phyloP scores from a whole-genome alignment of 1,284 basidiomycete species.

The Apiotrichum brassicae region DNA sequence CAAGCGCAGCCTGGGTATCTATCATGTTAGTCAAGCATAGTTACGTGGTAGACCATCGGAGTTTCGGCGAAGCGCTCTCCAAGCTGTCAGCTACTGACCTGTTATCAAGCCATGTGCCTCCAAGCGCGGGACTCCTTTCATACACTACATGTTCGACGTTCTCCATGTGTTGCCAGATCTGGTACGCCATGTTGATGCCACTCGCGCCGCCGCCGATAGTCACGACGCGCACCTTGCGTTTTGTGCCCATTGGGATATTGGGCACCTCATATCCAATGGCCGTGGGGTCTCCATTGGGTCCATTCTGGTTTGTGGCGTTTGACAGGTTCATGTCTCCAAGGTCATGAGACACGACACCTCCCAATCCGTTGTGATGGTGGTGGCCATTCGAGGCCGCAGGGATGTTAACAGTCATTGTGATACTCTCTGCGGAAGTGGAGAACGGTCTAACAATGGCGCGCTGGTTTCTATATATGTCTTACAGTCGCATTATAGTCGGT shows the following conservation, averaged over 20 bases:
- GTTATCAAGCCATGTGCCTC: constrained; percentile 16
- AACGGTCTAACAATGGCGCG: too few relatives aligned
- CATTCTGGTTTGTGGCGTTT: neutral
- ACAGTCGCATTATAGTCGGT: too few relatives aligned
- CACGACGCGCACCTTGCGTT: constrained; percentile 7
- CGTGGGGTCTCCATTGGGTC: constrained; percentile 12
- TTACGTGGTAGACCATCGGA: too few relatives aligned
- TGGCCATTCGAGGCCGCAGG: neutral
- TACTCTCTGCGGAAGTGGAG: too few relatives aligned
- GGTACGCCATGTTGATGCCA: constrained; percentile 12
- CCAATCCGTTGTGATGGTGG: neutral
- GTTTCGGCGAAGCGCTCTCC: too few relatives aligned
- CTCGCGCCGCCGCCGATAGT: constrained; percentile 13
- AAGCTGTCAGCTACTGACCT: constrained; percentile 1
- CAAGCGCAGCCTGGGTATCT: constrained; percentile 30
- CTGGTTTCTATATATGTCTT: too few relatives aligned
- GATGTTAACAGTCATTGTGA: neutral
- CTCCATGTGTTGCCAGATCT: constrained; percentile 10
- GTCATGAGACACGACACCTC: neutral
- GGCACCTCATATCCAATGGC: constrained; percentile 12
- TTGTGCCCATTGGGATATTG: constrained; percentile 4
- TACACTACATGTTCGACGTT: constrained; percentile 10
- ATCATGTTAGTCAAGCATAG: too few relatives aligned
- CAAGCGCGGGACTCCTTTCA: constrained; percentile 8
- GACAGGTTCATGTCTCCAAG: neutral